Base-by-base conservation (phyloP, 108 stramenopile genomes). In the Nitzschia sp. region DNA sequence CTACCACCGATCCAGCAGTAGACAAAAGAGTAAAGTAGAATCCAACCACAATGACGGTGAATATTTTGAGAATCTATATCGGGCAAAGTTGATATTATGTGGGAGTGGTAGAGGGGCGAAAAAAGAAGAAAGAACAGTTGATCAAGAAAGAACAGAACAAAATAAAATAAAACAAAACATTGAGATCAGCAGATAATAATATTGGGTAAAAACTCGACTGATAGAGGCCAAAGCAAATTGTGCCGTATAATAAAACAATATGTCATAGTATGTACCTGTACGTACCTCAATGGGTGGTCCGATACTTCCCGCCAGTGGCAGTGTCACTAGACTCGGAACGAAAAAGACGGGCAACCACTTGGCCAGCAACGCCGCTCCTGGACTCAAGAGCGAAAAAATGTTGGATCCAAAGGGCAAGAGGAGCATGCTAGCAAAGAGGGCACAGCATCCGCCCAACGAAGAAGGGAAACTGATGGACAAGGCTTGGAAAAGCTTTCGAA, bases 311-410 rank as follows among this genome's bases (percentile, higher is more conserved):
- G 90, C 86, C 61, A 91, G 54, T 33, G 93, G 93, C 34, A 94
- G 52, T 80, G 87, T 84, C 2, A 84, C 85, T 58, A 94, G 63
- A 44, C 89, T 86, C 5, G 93, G 93, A 8, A 94, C 90, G 52
- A 91, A 94, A 71, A 94, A 85, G 19, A 88, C 86, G 2, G 90
- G 86, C 8, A 94, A 71, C 93, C 93, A 94, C 50, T 91, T 91
- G 41, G 93, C 80, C 67, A 94, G 67, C 4, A 91, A 48, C 21
- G 71, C 82, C 3, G 90, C 52, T 26, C 86, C 93, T 2, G 93
- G 93, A 38, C 53, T 38, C 26, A 47, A 23, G 0, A 54, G 25
- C 19, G 19, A 16, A 22, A 58, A 47, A 8, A 58, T 47, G 4
- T 34, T 35, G 6, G 29, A 16, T 30, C 61, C 61, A 4, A 47